Evolutionary conservation across 108 stramenopile species (phyloP).

Genomic region (Conticribra guillardii): DNA sequence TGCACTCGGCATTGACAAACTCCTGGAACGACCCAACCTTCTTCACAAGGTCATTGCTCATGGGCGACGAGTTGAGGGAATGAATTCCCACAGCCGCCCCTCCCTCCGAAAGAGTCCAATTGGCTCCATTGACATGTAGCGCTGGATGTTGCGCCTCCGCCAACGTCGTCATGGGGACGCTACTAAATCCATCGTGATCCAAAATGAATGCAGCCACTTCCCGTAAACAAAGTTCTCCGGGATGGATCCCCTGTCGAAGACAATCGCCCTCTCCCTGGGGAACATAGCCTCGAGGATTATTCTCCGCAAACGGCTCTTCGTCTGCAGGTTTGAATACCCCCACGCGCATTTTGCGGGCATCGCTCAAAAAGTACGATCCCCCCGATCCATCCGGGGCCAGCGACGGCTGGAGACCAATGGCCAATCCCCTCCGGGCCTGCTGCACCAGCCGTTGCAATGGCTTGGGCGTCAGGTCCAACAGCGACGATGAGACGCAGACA

Average conservation of each 20-base stretch:
- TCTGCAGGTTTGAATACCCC: slow-evolving; percentile 98
- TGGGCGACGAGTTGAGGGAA: slow-evolving; percentile 47
- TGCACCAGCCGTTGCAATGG: slow-evolving; percentile 62
- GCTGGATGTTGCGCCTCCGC: slow-evolving; percentile 92
- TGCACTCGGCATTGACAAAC: slow-evolving; percentile 85
- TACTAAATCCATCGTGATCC: slow-evolving; percentile 84
- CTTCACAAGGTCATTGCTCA: slow-evolving; percentile 28
- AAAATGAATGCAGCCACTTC: slow-evolving; percentile 98
- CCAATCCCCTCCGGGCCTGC: slow-evolving; percentile 67
- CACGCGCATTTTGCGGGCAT: slow-evolving; percentile 79
- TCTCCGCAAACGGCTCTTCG: slow-evolving; percentile 97
- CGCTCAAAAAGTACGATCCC: slow-evolving; percentile 95
- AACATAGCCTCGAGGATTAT: slow-evolving; percentile 94
- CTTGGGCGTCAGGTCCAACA: slow-evolving; percentile 68
- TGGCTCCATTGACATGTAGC: slow-evolving; percentile 81
- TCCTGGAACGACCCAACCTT: slow-evolving; percentile 97
- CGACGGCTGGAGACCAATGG: slow-evolving; percentile 84
- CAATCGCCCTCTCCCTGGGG: slow-evolving; percentile 49
- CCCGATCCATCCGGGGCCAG: slow-evolving; percentile 94
- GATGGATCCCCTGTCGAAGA: slow-evolving; percentile 87
- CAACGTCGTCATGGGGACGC: slow-evolving; percentile 96
- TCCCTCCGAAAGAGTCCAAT: slow-evolving; percentile 70
- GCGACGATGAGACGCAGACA: slow-evolving; percentile 70
- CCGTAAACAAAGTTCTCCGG: slow-evolving; percentile 95
- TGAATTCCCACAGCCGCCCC: slow-evolving; percentile 88